Evolutionary conservation across 2,329 filamentous ascomycete species (phyloP), one percentile per base, ranked within the genome.

Genomic region (Penicillium sp.): DNA sequence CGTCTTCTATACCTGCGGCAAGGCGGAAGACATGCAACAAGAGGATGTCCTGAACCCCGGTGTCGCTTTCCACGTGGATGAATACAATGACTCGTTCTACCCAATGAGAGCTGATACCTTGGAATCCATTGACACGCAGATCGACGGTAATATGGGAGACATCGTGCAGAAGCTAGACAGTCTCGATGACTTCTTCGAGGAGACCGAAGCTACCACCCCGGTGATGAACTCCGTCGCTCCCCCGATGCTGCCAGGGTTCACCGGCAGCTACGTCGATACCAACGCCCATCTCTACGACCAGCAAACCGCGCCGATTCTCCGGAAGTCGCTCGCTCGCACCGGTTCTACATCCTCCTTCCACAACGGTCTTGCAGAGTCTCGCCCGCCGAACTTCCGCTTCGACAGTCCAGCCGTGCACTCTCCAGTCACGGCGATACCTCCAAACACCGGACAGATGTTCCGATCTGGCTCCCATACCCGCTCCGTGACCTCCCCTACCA

Each of bases 1-100:
- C 0, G 91, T 93, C 0, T 97, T 96, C 70, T 95, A 95, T 70
- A 95, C 91, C 56, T 96, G 91, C 64, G 87, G 89, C 45, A 86
- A 82, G 54, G 77, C 81, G 3, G 78, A 80, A 44, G 74, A 74
- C 19, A 79, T 84, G 56, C 81, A 80, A 13, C 74, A 79, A 7
- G 81, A 87, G 47, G 60, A 69, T 37, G 80, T 82, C 0, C 80
- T 84, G 3, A 93, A 89, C 0, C 87, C 89, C 1, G 91, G 95
- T 38, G 84, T 99, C 25, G 91, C 95, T 63, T 97, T 99, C 71
- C 88, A 95, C 59, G 80, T 84, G 2, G 95, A 99, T 54, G 91
- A 97, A 53, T 84, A 85, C 10, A 88, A 87, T 60, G 86, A 87
- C 46, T 77, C 79, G 0, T 90, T 91, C 67, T 91, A 91, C 72